Percentiles rank a stretch among this genome's conserved stretches.
phyloP scores from a whole-genome alignment of 2,329 filamentous ascomycete species.

The Epichloe festucae region DNA sequence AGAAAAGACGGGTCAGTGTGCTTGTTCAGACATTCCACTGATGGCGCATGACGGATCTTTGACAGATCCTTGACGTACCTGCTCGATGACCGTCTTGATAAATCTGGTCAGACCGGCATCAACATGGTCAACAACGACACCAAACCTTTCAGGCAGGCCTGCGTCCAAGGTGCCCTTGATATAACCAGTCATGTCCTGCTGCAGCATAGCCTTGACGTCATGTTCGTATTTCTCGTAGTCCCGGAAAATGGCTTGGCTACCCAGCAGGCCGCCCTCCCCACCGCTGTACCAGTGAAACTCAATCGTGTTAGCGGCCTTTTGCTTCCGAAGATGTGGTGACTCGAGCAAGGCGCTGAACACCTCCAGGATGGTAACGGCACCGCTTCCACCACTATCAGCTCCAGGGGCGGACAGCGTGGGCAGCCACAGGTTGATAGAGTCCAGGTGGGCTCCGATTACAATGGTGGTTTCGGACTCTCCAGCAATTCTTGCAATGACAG shows the following conservation, averaged over 20 bases:
- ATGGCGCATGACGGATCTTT: neutral
- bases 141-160: conserved; percentile 72
- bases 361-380: conserved; percentile 89
- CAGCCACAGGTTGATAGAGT: conserved; percentile 87
- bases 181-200: conserved; percentile 96
- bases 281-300: conserved; percentile 97
- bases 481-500: conserved; percentile 82
- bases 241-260: conserved; percentile 80
- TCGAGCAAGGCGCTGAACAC: conserved; percentile 69
- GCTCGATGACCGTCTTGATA: conserved; percentile 76
- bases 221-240: conserved; percentile 60
- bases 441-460: conserved; percentile 84
- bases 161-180: conserved; percentile 71
- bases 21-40: neutral
- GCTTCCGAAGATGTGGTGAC: conserved; percentile 55
- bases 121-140: conserved; percentile 87
- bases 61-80: conserved; percentile 12
- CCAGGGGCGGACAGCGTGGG: conserved; percentile 77
- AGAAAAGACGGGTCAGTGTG: neutral
- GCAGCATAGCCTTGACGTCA: conserved; percentile 89
- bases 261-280: conserved; percentile 77
- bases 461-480: conserved; percentile 75
- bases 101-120: conserved; percentile 72
- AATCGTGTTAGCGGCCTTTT: conserved; percentile 69
- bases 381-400: conserved; percentile 90